These are phyloP conservation scores for Oryza officinalis DNA, from an alignment of 176 grass and related monocot species.

Conservation along the genomic window DNA sequence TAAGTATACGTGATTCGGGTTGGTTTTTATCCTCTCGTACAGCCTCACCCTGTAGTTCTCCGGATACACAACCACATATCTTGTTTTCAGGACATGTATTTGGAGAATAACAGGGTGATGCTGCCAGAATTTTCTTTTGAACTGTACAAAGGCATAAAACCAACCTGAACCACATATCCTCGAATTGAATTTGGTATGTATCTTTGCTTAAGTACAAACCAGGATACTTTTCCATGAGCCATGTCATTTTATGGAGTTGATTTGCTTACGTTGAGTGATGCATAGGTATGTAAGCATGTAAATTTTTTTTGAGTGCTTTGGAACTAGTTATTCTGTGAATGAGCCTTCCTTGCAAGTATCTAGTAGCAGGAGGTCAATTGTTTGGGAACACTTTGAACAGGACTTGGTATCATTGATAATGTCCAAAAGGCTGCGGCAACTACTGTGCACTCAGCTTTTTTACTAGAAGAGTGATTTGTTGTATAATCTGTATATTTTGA, in stretches of 20 bases:
- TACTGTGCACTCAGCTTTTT: background rate
- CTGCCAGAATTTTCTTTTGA: background rate
- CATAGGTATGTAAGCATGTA: no score
- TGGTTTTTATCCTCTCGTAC: background rate
- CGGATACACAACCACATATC: background rate
- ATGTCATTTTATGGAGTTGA: no score
- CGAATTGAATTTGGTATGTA: no score
- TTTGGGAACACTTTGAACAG: no score
- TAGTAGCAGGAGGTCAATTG: background rate
- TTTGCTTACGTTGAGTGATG: no score
- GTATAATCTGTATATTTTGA: background rate
- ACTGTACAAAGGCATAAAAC: no score
- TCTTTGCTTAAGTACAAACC: no score
- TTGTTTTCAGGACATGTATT: background rate
- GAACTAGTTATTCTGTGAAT: no score
- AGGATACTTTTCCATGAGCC: no score
- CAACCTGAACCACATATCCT: no score
- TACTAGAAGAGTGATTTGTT: background rate
- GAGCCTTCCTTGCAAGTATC: no score
- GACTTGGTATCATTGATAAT: background rate
- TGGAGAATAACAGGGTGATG: background rate
- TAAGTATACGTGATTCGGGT: background rate
- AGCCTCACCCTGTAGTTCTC: background rate
- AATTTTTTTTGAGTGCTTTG: no score
- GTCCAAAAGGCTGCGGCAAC: background rate